These are phyloP conservation scores for Abrus pulchellus DNA, from an alignment of 306 rosid species.

Conservation along the genomic window DNA sequence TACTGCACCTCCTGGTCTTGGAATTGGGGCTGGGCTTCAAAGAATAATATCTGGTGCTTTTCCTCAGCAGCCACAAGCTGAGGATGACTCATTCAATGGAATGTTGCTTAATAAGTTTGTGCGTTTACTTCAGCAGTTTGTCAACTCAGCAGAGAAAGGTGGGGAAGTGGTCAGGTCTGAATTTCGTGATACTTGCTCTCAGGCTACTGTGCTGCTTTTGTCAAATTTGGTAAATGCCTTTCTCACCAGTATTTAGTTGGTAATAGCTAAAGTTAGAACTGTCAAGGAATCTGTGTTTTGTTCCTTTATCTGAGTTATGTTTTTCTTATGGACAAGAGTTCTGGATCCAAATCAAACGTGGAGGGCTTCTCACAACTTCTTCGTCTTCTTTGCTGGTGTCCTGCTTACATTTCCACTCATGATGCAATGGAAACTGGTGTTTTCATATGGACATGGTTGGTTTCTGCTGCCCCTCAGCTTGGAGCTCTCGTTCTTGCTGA, in stretches of 20 bases:
- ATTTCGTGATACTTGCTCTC: conserved; percentile 96
- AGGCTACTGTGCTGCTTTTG: conserved; percentile 93
- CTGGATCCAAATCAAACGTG: conserved; percentile 81
- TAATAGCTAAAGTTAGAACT: conserved; percentile 27
- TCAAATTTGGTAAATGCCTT: conserved; percentile 82
- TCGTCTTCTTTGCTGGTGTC: conserved; percentile 99
- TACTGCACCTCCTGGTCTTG: conserved; percentile 73
- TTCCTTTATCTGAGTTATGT: conserved; percentile 49
- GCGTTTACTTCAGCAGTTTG: conserved; percentile 91
- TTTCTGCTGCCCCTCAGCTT: conserved; percentile 98
- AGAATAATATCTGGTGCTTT: conserved; percentile 94
- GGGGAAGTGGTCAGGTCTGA: conserved; percentile 84
- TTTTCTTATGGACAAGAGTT: conserved; percentile 71
- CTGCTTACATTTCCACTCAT: conserved; percentile 91
- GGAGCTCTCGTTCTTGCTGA: conserved; percentile 96
- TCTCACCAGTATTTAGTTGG: conserved; percentile 34
- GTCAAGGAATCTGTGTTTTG: conserved; percentile 34
- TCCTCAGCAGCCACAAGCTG: conserved; percentile 81
- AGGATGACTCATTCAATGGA: conserved; percentile 86
- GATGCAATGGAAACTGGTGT: conserved; percentile 98
- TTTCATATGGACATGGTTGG: conserved; percentile 99
- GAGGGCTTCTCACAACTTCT: conserved; percentile 99
- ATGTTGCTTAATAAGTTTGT: conserved; percentile 90
- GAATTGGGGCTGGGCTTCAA: conserved; percentile 88
- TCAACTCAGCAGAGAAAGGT: conserved; percentile 90